Percentiles rank a stretch among this genome's conserved stretches.
Evolutionary conservation across 2,329 filamentous ascomycete species (phyloP).

Genomic region (Sarocladium oryzae): DNA sequence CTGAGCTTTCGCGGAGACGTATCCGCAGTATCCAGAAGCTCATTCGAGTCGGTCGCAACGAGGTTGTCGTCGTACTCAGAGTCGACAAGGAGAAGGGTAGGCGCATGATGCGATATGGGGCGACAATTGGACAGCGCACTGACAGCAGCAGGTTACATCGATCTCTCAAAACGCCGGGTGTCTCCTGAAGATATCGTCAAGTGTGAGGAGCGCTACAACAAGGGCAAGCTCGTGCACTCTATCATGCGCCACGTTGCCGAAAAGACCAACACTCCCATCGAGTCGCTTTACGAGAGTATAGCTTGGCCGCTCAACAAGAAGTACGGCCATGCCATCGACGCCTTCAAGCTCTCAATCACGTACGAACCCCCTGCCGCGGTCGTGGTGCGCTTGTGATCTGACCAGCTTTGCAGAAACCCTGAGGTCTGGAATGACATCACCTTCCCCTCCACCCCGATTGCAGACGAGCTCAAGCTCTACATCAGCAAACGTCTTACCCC

Average conservation of each 20-base stretch:
- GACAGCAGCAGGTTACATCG: constrained; percentile 65
- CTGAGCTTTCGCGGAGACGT: constrained; percentile 94
- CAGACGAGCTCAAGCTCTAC: constrained; percentile 87
- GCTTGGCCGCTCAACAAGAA: constrained; percentile 97
- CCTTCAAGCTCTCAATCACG: constrained; percentile 99
- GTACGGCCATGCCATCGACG: constrained; percentile 93
- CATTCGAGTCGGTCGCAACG: constrained; percentile 94
- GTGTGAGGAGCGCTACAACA: constrained; percentile 99
- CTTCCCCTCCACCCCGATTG: constrained; percentile 79
- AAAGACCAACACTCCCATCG: constrained; percentile 91
- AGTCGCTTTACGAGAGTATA: constrained; percentile 88
- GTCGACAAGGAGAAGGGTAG: constrained; percentile 98
- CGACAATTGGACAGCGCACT: constrained; percentile 7
- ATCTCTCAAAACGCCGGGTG: constrained; percentile 96
- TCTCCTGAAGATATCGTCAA: constrained; percentile 96
- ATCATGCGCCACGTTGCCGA: constrained; percentile 99
- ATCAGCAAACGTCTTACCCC: constrained; percentile 96
- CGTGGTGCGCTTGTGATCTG: not conserved
- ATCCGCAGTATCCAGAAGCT: constrained; percentile 99
- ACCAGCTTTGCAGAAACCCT: constrained; percentile 58
- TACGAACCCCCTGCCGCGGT: constrained; percentile 36
- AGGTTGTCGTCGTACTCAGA: constrained; percentile 96
- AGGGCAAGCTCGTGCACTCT: constrained; percentile 98
- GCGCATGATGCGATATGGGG: constrained; percentile 16
- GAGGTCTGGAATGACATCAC: constrained; percentile 91